Base-by-base conservation (phyloP, 805 yeast genomes). In the Starmerella apicola region DNA sequence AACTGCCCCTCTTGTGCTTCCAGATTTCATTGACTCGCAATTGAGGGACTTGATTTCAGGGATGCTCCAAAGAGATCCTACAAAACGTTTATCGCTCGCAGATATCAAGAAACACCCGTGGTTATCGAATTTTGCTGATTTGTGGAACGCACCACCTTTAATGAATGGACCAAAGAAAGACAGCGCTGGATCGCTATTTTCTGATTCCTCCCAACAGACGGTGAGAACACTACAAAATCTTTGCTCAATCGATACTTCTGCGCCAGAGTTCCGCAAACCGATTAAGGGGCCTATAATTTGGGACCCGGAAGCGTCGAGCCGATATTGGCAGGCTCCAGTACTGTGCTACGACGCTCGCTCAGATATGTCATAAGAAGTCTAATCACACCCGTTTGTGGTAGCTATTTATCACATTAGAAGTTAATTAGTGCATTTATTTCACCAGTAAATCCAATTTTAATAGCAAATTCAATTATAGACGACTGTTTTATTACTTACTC, bases 1-100 rank as follows among this genome's bases (percentile, higher is more conserved):
- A 17, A 70, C 76, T 37, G 82, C 95, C 1, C 82, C 94, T 2
- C 67, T 91, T 52, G 84, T 94, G 3, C 88, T 88, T 61, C 97
- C 98, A 0, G 95, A 84, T 57, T 84, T 81, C 54, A 73, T 91
- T 32, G 45, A 41, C 21, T 22, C 46, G 4, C 61, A 64, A 26
- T 69, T 75, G 16, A 68, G 66, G 29, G 82, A 82, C 53, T 56
- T 88, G 38, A 51, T 88, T n/a, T 22, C 46, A 1, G 66, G 68
- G 49, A 55, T 88, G 47, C 66, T 88, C 21, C 71, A 68, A 32
- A 85, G 84, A 52, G 67, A 78, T 49, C 81, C 86, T 5, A 50
- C 55, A 7, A 60, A 67, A 32, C 66, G 97, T 56, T 71, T 78
- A 10, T n/a, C 42, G 13, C 25, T 42, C 12, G 29, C 31, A 7